These are phyloP conservation scores for Henckelia pumila DNA, from an alignment of 257 asterid genomes.

Conservation along the genomic window DNA sequence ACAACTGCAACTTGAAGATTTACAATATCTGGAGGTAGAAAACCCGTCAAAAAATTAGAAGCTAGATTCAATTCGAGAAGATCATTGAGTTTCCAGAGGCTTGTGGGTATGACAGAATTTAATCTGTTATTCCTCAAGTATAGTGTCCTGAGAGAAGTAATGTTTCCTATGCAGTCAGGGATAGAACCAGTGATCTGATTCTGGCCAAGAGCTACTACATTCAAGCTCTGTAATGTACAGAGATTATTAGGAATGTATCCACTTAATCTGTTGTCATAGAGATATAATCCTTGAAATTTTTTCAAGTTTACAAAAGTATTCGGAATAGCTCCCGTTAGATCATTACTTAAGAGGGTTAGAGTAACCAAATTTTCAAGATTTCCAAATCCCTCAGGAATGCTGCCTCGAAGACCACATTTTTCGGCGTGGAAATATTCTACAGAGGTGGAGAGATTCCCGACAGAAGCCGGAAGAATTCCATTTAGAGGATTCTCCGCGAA, in stretches of 20 bases:
- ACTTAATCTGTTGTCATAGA: constrained; percentile 9
- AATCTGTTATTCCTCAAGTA: constrained; percentile 9
- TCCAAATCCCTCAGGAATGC: constrained; percentile 27
- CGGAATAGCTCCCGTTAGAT: constrained; percentile 25
- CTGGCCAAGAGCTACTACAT: background rate
- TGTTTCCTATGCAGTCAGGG: constrained; percentile 21
- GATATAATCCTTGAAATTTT: constrained; percentile 9
- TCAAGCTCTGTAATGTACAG: constrained; percentile 6
- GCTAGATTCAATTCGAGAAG: constrained; percentile 8
- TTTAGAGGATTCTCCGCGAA: constrained; percentile 18
- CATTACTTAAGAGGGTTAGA: constrained; percentile 7
- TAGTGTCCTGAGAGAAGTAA: background rate
- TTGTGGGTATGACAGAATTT: background rate
- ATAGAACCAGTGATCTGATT: constrained; percentile 27
- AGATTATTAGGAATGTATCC: constrained; percentile 18
- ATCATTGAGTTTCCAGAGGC: constrained; percentile 8
- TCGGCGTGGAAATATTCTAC: background rate
- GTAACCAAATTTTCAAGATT: too few species aligned
- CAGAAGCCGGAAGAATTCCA: constrained; percentile 23
- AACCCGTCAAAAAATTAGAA: background rate
- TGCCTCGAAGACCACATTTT: constrained; percentile 16
- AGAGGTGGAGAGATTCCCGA: constrained; percentile 28
- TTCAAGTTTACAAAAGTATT: background rate
- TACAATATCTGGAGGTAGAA: background rate
- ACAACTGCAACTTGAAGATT: background rate